A percentile compares a stretch with the other conserved stretches of the same genome.
Conservation (phyloP, 345 rosid species). For the Erysimum cheiranthoides region DNA sequence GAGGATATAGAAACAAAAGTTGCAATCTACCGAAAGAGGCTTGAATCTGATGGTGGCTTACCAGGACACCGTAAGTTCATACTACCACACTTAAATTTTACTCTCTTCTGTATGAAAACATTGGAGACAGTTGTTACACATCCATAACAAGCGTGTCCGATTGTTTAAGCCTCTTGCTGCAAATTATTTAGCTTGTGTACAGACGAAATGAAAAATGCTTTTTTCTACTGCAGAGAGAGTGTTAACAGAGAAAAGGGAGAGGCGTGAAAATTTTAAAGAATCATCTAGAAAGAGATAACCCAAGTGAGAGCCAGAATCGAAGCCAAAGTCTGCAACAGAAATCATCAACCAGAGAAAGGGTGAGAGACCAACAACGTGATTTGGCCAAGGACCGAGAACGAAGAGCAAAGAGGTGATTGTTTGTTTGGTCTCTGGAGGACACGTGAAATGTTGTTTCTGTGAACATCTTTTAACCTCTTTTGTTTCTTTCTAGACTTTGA, state of each 20-base stretch:
- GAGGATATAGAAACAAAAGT: conserved; percentile 87
- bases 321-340: conserved; percentile 74
- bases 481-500: not conserved
- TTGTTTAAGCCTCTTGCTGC: not conserved
- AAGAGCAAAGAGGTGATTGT: conserved; percentile 60
- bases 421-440: conserved; percentile 5
- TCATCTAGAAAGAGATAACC: conserved; percentile 73
- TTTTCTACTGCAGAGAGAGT: conserved; percentile 54
- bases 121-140: not conserved
- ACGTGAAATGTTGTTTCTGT: not conserved
- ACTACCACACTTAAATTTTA: conserved; percentile 12
- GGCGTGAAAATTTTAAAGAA: conserved; percentile 56
- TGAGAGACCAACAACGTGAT: conserved; percentile 45
- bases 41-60: conserved; percentile 74
- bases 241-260: conserved; percentile 61
- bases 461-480: not conserved
- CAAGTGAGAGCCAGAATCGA: conserved; percentile 57
- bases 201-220: not conserved
- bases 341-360: conserved; percentile 56
- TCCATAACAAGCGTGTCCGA: not conserved
- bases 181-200: not conserved
- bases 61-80: conserved; percentile 61
- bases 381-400: conserved; percentile 48
- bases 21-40: conserved; percentile 64
- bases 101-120: not conserved